Percentiles rank a stretch among this genome's conserved stretches.
Conservation (phyloP, 1,139 yeast species). For the Wickerhamomyces sp. region DNA sequence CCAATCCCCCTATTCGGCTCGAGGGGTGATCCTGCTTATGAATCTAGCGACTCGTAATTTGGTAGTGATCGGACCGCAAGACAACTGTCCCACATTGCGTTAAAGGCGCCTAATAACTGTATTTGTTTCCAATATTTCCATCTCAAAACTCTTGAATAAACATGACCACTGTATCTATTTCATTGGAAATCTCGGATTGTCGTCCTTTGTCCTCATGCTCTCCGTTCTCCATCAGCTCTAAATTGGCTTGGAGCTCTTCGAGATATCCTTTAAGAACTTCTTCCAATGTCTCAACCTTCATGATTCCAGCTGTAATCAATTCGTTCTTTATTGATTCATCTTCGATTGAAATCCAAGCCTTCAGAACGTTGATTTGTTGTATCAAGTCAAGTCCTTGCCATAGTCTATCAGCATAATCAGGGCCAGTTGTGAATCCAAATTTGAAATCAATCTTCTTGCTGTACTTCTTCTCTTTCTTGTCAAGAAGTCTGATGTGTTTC, state of each 20-base stretch:
- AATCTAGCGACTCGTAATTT: no score
- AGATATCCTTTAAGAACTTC: background rate
- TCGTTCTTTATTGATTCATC: slow-evolving; percentile 5
- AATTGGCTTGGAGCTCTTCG: background rate
- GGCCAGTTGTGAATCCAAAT: background rate
- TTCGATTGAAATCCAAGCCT: slow-evolving; percentile 10
- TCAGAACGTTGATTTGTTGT: slow-evolving; percentile 6
- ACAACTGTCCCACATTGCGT: no score
- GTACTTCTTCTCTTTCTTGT: slow-evolving; percentile 1
- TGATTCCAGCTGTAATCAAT: background rate
- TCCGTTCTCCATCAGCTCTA: background rate
- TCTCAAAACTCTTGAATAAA: no score
- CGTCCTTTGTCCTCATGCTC: no score
- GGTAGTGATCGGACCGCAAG: no score
- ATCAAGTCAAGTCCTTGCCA: slow-evolving; percentile 6
- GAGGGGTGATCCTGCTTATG: no score
- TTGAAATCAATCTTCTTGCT: background rate
- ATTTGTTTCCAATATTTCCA: no score
- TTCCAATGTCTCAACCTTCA: slow-evolving; percentile 1
- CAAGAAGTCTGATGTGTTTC: slow-evolving; percentile 4
- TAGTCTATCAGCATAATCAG: slow-evolving; percentile 3
- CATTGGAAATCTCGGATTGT: no score
- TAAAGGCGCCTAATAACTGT: no score
- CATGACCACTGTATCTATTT: no score
- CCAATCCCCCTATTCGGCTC: no score